Conservation (phyloP, 208 protist species). For the Crithidia brevicula region DNA sequence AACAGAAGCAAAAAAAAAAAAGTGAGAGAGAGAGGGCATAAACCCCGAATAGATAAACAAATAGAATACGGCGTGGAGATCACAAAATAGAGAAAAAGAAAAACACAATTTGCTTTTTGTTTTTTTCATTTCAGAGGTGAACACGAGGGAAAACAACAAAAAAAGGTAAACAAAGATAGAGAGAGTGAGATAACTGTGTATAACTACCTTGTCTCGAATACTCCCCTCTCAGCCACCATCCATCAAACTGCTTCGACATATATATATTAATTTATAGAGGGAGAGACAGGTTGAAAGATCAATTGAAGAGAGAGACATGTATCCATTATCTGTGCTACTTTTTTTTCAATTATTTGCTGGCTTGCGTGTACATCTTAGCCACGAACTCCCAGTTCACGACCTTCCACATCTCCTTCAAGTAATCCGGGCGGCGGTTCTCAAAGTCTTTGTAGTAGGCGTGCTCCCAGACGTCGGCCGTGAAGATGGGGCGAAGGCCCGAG, state of each 20-base stretch:
- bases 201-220: too few species aligned
- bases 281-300: too few species aligned
- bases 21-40: neutral
- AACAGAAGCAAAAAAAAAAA: slow-evolving; percentile 7
- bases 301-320: too few species aligned
- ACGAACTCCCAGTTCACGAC: slow-evolving; percentile 93
- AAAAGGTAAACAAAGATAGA: slow-evolving; percentile 11
- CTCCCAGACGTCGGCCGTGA: slow-evolving; percentile 94
- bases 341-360: slow-evolving; percentile 38
- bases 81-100: slow-evolving; percentile 10
- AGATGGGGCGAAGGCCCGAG: slow-evolving; percentile 70
- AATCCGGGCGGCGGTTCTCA: slow-evolving; percentile 90
- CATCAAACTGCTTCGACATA: too few species aligned
- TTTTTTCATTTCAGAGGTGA: too few species aligned
- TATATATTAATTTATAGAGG: too few species aligned
- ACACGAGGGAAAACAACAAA: neutral
- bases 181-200: too few species aligned
- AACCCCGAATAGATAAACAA: too few species aligned
- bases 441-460: slow-evolving; percentile 97
- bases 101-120: too few species aligned
- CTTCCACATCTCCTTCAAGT: slow-evolving; percentile 89
- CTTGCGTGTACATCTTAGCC: slow-evolving; percentile 48
- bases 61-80: too few species aligned
- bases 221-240: too few species aligned
- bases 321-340: neutral